Percentiles rank a stretch among this genome's conserved stretches.
Conservation (phyloP, 192 early-diverging fungal genomes). For the Mortierella alpina region DNA sequence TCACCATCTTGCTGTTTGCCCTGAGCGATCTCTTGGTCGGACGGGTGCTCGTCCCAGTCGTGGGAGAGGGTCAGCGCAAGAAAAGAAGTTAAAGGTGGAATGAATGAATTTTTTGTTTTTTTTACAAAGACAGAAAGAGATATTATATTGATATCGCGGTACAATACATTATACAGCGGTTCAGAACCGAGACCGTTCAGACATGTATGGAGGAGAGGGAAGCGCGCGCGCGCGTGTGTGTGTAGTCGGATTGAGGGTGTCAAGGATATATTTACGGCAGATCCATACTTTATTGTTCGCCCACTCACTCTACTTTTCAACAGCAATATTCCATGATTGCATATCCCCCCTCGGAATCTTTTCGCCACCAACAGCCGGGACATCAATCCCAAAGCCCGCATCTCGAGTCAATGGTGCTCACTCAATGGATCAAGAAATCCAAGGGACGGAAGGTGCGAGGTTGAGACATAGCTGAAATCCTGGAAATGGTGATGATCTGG, state of each 20-base stretch:
- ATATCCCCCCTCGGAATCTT: too few relatives aligned
- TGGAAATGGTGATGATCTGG: constrained; percentile 52
- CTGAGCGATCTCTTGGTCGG: constrained; percentile 74
- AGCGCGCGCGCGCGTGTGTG: too few relatives aligned
- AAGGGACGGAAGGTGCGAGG: constrained; percentile 31
- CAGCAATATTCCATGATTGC: too few relatives aligned
- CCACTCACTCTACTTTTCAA: too few relatives aligned
- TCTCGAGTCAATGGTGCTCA: constrained; percentile 36
- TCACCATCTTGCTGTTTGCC: constrained; percentile 88
- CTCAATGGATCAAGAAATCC: constrained; percentile 28
- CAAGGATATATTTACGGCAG: too few relatives aligned
- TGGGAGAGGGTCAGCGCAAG: constrained; percentile 38
- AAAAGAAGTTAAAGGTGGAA: constrained; percentile 26
- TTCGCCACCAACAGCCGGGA: too few relatives aligned
- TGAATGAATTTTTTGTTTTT: not conserved
- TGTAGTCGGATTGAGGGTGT: too few relatives aligned
- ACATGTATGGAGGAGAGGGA: too few relatives aligned
- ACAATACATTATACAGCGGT: too few relatives aligned
- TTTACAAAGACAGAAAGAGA: not conserved
- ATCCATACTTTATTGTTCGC: too few relatives aligned
- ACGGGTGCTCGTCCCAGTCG: constrained; percentile 44
- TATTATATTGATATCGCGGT: too few relatives aligned
- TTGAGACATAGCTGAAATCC: constrained; percentile 49
- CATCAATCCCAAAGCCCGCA: not conserved
- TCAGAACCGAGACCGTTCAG: too few relatives aligned